Conservation (phyloP, 2,329 filamentous ascomycete species). For the Arthrinium puccinioides region DNA sequence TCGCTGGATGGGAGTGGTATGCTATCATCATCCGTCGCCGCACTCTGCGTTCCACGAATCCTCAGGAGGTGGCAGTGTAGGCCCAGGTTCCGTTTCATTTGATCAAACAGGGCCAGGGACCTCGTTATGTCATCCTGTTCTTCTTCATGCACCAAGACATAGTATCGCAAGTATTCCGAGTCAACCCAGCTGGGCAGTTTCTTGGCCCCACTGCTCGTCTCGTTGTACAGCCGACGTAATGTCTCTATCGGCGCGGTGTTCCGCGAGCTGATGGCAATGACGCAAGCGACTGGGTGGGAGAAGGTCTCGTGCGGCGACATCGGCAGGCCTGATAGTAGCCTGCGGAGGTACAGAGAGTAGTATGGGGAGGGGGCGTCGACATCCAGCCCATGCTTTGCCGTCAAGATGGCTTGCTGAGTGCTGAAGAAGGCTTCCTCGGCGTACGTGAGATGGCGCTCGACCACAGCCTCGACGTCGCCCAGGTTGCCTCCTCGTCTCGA, state of each 20-base stretch:
- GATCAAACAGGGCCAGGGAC: constrained; percentile 86
- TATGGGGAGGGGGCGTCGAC: constrained; percentile 61
- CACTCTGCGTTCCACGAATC: constrained; percentile 75
- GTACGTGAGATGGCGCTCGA: constrained; percentile 71
- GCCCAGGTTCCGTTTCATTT: constrained; percentile 98
- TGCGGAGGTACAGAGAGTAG: constrained; percentile 77
- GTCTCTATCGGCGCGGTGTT: constrained; percentile 81
- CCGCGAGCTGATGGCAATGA: constrained; percentile 90
- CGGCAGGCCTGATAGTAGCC: constrained; percentile 72
- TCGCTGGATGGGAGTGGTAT: constrained; percentile 73
- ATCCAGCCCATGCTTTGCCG: constrained; percentile 34
- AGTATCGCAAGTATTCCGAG: constrained; percentile 88
- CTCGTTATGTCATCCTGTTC: constrained; percentile 88
- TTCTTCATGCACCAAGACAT: constrained; percentile 93
- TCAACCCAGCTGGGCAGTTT: constrained; percentile 80
- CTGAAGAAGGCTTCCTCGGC: constrained; percentile 54
- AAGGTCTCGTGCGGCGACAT: constrained; percentile 87
- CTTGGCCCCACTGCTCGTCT: constrained; percentile 71
- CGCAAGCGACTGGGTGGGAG: constrained; percentile 85
- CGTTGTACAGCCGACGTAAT: constrained; percentile 72
- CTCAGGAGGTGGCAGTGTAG: constrained; percentile 89
- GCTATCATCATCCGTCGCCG: constrained; percentile 86
- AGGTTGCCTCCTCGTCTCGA: constrained; percentile 34
- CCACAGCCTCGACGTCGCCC: constrained; percentile 68
- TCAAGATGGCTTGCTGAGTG: constrained; percentile 26